Conservation (phyloP, 345 rosid species). For the Eucalyptus urophylla region DNA sequence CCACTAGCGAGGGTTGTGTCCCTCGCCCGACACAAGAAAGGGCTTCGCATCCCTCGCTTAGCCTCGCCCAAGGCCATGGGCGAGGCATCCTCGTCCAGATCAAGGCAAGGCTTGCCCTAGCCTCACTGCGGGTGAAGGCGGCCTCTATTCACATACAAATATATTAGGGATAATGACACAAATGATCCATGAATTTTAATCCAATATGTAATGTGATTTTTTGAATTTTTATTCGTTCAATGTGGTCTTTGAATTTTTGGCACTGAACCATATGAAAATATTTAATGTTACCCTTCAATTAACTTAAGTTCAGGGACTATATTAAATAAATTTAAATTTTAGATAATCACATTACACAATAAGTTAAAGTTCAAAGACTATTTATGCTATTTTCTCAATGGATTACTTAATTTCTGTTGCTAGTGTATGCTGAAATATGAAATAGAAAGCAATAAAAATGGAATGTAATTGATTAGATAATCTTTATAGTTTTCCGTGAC, state of each 20-base stretch:
- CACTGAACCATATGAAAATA: fast-evolving
- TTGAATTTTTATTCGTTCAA: no score
- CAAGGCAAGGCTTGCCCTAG: fast-evolving
- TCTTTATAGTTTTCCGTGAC: no score
- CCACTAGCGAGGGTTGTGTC: fast-evolving
- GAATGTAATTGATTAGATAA: no score
- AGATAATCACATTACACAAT: fast-evolving
- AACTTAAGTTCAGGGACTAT: fast-evolving
- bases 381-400: no score
- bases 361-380: no score
- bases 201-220: no score
- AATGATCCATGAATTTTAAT: no score
- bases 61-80: fast-evolving
- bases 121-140: fast-evolving
- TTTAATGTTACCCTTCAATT: no score
- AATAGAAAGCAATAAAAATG: no score
- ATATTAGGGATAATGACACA: no score
- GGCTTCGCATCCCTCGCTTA: fast-evolving
- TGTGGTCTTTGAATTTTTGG: fast-evolving
- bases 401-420: no score
- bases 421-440: fast-evolving
- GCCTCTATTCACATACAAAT: no score
- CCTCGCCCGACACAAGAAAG: fast-evolving
- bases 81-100: fast-evolving
- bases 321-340: fast-evolving